Conservation (phyloP, 2,329 filamentous ascomycete genomes). For the Colletotrichum sp. region DNA sequence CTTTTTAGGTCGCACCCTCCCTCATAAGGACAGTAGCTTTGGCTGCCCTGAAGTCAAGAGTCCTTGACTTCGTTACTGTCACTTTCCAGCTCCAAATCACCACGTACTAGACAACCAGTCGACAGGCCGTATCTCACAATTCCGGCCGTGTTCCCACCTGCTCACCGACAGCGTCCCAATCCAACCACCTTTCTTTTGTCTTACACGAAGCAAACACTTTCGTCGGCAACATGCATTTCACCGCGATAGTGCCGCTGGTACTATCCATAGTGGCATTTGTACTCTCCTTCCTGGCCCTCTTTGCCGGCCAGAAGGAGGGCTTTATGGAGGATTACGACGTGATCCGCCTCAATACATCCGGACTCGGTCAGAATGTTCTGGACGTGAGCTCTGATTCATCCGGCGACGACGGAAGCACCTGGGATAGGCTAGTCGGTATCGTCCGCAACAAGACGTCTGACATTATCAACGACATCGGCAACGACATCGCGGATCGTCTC, state of each 20-base stretch:
- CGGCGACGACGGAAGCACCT: constrained; percentile 27
- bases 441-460: constrained; percentile 39
- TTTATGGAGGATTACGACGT: constrained; percentile 50
- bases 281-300: constrained; percentile 42
- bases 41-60: not conserved
- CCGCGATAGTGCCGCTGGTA: constrained; percentile 39
- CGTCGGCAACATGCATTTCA: constrained; percentile 26
- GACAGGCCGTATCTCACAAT: not conserved
- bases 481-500: constrained; percentile 44
- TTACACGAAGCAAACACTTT: not conserved
- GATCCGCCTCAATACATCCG: constrained; percentile 43
- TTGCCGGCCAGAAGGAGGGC: constrained; percentile 43
- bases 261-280: constrained; percentile 43
- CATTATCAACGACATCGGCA: constrained; percentile 43
- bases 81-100: not conserved
- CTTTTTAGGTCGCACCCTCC: not conserved
- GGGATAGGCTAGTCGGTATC: constrained; percentile 29
- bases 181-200: not conserved
- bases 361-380: constrained; percentile 39
- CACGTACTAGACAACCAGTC: not conserved
- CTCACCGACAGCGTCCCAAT: not conserved
- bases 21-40: not conserved
- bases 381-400: constrained; percentile 1
- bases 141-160: not conserved
- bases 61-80: not conserved